These are phyloP conservation scores for Mitragyna speciosa DNA, from an alignment of 257 asterid genomes.

Conservation along the genomic window DNA sequence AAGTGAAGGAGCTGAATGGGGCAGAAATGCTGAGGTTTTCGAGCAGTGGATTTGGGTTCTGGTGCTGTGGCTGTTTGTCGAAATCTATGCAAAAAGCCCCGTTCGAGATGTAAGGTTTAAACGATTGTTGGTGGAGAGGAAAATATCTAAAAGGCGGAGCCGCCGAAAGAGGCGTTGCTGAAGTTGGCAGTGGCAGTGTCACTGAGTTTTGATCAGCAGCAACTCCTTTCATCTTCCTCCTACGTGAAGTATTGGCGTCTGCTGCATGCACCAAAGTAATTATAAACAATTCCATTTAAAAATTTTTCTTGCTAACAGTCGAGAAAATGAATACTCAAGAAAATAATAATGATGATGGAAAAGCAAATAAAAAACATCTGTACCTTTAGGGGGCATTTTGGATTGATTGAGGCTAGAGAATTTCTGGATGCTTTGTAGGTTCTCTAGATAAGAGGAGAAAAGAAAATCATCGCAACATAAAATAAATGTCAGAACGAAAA, in stretches of 20 bases:
- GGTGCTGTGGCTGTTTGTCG: background rate
- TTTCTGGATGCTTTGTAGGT: background rate
- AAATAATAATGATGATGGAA: background rate
- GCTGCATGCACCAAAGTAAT: background rate
- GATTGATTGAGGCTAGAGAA: background rate
- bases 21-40: background rate
- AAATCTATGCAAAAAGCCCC: background rate
- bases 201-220: background rate
- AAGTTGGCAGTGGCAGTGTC: background rate
- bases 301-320: background rate
- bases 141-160: background rate
- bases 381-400: background rate
- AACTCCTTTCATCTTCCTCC: constrained; percentile 41
- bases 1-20: constrained; percentile 15
- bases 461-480: background rate
- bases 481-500: background rate
- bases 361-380: background rate
- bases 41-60: background rate
- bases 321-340: background rate
- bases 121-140: background rate
- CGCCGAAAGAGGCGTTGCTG: background rate
- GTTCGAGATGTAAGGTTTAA: background rate
- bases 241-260: constrained; percentile 21
- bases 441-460: background rate
- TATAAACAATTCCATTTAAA: background rate